These are phyloP conservation scores for Pythium phragmiticola DNA, from an alignment of 352 stramenopile genomes.

Conservation along the genomic window DNA sequence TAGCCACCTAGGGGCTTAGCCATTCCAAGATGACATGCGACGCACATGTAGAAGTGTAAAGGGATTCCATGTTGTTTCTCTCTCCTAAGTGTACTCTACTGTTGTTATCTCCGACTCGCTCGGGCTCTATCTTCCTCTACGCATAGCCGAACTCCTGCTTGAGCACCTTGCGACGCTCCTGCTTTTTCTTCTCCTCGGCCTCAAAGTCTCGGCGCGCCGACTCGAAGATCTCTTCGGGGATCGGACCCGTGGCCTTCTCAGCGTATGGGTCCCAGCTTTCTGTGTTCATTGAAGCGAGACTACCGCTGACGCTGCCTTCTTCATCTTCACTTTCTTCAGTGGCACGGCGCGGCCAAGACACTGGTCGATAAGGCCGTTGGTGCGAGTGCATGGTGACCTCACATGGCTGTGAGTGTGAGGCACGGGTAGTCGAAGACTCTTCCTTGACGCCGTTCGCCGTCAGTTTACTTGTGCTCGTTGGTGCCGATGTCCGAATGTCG, in stretches of 20 bases:
- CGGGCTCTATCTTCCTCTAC: neutral
- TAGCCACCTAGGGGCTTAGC: no score
- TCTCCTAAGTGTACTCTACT: neutral
- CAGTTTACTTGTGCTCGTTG: neutral
- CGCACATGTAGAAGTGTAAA: no score
- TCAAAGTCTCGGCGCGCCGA: slow-evolving; percentile 9
- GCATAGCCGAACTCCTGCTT: slow-evolving; percentile 16
- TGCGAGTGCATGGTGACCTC: neutral
- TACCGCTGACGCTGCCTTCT: neutral
- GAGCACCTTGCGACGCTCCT: neutral
- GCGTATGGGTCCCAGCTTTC: neutral
- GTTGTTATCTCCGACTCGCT: slow-evolving; percentile 2
- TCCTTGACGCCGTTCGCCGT: neutral
- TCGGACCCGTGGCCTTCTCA: neutral
- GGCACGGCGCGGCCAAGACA: neutral
- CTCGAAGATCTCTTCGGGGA: neutral
- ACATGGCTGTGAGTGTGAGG: no score
- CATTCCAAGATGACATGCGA: no score
- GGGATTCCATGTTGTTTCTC: no score
- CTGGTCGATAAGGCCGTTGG: no score
- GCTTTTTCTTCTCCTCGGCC: neutral
- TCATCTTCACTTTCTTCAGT: neutral
- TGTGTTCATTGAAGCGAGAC: neutral
- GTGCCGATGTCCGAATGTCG: neutral
- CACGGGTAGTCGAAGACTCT: neutral